Conservation (phyloP, 768 basidiomycete genomes). For the Suillus americanus region DNA sequence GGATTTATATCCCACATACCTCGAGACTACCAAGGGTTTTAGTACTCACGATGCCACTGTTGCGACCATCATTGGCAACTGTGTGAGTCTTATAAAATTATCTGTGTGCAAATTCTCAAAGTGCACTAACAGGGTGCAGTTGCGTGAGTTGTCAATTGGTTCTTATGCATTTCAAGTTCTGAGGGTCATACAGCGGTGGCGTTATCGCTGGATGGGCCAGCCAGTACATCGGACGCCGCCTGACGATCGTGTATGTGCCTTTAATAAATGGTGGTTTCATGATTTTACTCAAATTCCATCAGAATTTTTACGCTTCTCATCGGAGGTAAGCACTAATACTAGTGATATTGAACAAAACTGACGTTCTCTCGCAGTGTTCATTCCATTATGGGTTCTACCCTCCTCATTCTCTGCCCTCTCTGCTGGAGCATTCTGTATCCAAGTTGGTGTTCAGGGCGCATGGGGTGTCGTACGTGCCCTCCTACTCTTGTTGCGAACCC, state of each 20-base stretch:
- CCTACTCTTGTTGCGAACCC: not conserved
- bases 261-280: not conserved
- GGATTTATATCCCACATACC: constrained; percentile 82
- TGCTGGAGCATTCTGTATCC: constrained; percentile 85
- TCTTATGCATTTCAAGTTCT: constrained; percentile 9
- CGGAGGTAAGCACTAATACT: constrained; percentile 33
- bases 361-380: constrained; percentile 40
- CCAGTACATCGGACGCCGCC: constrained; percentile 79
- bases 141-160: constrained; percentile 30
- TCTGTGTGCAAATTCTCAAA: not conserved
- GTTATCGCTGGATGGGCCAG: constrained; percentile 67
- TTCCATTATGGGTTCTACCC: constrained; percentile 86
- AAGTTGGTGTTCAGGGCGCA: constrained; percentile 88
- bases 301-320: constrained; percentile 57
- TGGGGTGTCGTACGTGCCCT: constrained; percentile 75
- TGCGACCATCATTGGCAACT: constrained; percentile 82
- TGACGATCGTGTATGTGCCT: constrained; percentile 59
- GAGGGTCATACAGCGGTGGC: constrained; percentile 49
- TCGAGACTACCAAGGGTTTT: constrained; percentile 63
- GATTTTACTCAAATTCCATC: not conserved
- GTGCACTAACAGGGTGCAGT: constrained; percentile 40
- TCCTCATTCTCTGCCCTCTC: constrained; percentile 62
- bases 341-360: not conserved
- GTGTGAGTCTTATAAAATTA: constrained; percentile 37
- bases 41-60: constrained; percentile 56